Evolutionary conservation across 495 filamentous ascomycete species (phyloP).

Genomic region (Trichoderma orchidacearum): DNA sequence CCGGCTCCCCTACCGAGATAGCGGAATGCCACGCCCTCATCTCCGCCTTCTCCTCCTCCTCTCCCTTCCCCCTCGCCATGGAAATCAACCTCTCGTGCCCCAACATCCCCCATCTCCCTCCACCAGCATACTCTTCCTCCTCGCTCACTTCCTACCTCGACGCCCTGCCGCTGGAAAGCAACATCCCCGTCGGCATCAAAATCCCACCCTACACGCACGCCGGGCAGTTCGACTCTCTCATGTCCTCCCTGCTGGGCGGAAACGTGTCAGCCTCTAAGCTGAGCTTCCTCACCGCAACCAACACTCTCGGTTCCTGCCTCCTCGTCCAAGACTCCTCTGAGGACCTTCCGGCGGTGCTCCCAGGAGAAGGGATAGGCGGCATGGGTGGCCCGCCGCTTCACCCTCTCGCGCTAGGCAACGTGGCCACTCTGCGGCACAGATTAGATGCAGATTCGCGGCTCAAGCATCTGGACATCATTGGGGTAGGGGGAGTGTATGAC

Average conservation of each 20-base stretch:
- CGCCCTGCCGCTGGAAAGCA: constrained; percentile 7
- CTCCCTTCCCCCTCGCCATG: constrained; percentile 32
- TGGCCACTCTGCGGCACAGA: constrained; percentile 40
- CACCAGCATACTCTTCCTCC: constrained; percentile 45
- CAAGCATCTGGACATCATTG: constrained; percentile 40
- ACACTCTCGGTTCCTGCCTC: constrained; percentile 56
- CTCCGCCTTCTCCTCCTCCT: constrained; percentile 3
- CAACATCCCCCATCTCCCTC: constrained; percentile 51
- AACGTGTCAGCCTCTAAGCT: constrained; percentile 18
- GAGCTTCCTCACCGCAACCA: constrained; percentile 55
- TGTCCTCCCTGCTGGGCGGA: constrained; percentile 28
- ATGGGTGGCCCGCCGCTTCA: constrained; percentile 55
- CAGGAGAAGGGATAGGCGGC: constrained; percentile 45
- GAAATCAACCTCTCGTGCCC: constrained; percentile 66
- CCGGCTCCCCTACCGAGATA: constrained; percentile 40
- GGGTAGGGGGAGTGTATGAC: constrained; percentile 54
- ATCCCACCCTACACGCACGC: constrained; percentile 57
- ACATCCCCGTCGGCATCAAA: constrained; percentile 46
- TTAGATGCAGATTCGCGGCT: constrained; percentile 31
- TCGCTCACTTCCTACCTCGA: constrained; percentile 35
- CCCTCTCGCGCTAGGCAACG: constrained; percentile 62
- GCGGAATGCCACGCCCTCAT: constrained; percentile 25
- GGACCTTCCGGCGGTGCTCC: constrained; percentile 14
- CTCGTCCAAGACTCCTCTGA: constrained; percentile 20
- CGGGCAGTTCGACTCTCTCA: constrained; percentile 41